Percentiles rank a stretch among this genome's conserved stretches.
These are phyloP conservation scores for Adansonia madagascariensis DNA, from an alignment of 441 rosid genomes.

Conservation along the genomic window DNA sequence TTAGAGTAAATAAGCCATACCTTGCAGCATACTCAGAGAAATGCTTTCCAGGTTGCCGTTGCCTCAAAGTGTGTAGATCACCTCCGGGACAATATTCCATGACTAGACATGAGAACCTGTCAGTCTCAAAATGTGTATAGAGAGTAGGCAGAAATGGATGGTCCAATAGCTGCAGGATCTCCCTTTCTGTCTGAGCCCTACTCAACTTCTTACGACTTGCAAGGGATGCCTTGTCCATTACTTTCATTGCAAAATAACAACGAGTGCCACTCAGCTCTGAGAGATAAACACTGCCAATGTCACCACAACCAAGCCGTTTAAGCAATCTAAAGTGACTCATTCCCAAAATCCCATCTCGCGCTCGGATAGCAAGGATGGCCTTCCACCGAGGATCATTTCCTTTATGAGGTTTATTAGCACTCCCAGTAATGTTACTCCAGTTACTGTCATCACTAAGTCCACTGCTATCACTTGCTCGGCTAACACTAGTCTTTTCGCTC, in stretches of 20 bases:
- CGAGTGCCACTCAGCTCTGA: constrained; percentile 74
- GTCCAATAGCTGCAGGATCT: constrained; percentile 85
- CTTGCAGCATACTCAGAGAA: constrained; percentile 94
- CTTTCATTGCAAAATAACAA: constrained; percentile 92
- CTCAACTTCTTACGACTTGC: constrained; percentile 88
- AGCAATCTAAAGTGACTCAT: constrained; percentile 92
- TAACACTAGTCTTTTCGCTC: constrained; percentile 80
- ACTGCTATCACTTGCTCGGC: constrained; percentile 89
- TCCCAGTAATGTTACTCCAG: constrained; percentile 87
- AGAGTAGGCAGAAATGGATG: constrained; percentile 95
- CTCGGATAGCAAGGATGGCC: constrained; percentile 81
- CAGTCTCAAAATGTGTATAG: constrained; percentile 94
- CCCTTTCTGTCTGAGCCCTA: constrained; percentile 95
- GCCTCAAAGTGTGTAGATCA: constrained; percentile 89
- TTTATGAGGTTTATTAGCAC: constrained; percentile 90
- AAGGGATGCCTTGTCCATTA: constrained; percentile 45
- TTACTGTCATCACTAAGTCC: constrained; percentile 93
- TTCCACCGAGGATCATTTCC: constrained; percentile 98
- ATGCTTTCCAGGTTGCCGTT: constrained; percentile 92
- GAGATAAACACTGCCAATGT: constrained; percentile 63
- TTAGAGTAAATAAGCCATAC: constrained; percentile 46
- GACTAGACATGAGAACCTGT: constrained; percentile 86
- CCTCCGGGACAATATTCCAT: constrained; percentile 98
- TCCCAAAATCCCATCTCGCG: constrained; percentile 81
- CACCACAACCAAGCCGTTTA: constrained; percentile 92